phyloP scores from a whole-genome alignment of 2,329 filamentous ascomycete genomes.

The Diplodia scrobiculata region DNA sequence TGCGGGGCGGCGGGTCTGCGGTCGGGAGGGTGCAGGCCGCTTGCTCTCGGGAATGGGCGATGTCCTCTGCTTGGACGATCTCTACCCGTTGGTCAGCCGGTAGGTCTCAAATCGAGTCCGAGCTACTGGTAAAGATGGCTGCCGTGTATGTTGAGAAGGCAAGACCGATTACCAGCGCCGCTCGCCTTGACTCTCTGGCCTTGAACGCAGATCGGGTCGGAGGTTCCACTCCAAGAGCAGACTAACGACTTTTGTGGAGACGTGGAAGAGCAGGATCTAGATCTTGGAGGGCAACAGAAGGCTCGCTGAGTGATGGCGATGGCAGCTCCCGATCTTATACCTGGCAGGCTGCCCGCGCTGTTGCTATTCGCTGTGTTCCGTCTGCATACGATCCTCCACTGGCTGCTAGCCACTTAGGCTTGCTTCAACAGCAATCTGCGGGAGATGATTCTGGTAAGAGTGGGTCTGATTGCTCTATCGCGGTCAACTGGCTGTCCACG shows the following conservation, averaged over 20 bases:
- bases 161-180: background rate
- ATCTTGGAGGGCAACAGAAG: conserved; percentile 7
- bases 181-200: background rate
- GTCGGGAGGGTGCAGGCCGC: conserved; percentile 5
- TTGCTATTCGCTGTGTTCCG: conserved; percentile 7
- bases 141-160: background rate
- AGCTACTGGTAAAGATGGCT: background rate
- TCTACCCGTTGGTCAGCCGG: conserved; percentile 14
- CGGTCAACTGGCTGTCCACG: conserved; percentile 3
- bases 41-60: conserved; percentile 7
- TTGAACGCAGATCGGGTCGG: background rate
- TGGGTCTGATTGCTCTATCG: conserved; percentile 11
- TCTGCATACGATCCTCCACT: conserved; percentile 2
- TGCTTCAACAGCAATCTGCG: conserved; percentile 26
- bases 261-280: conserved; percentile 1
- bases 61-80: background rate
- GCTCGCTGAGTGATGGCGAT: conserved; percentile 5
- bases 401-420: conserved; percentile 7
- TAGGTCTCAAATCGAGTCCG: conserved; percentile 1
- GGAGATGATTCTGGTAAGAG: background rate
- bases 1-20: conserved; percentile 24
- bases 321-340: conserved; percentile 21
- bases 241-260: background rate
- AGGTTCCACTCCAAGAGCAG: background rate
- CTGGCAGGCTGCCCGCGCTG: background rate